Conservation (phyloP, 495 filamentous ascomycete species). For the Penicillium tannophilum region DNA sequence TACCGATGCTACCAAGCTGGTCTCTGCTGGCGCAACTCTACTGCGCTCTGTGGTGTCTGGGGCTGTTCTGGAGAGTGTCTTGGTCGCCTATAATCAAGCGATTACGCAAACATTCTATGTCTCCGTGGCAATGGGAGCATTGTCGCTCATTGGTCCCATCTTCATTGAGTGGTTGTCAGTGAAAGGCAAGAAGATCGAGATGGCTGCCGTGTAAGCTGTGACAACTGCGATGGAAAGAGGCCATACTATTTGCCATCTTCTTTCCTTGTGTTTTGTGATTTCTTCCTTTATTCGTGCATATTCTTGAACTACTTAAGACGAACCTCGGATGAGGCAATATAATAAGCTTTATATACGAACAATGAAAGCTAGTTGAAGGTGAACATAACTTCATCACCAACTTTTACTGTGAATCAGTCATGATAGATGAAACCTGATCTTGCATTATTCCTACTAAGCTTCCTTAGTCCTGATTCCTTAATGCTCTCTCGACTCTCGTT, state of each 20-base stretch:
- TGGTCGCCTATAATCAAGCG: slow-evolving; percentile 70
- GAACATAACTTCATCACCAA: no score
- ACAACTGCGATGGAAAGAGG: slow-evolving; percentile 11
- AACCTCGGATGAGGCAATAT: background rate
- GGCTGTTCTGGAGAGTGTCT: slow-evolving; percentile 54
- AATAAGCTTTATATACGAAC: background rate
- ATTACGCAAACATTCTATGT: slow-evolving; percentile 71
- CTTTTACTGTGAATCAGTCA: no score
- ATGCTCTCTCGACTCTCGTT: no score
- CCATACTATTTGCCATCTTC: background rate
- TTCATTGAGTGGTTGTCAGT: slow-evolving; percentile 79
- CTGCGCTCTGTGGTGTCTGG: slow-evolving; percentile 52
- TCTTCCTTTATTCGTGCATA: slow-evolving; percentile 2
- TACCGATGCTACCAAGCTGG: slow-evolving; percentile 50
- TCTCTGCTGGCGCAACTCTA: slow-evolving; percentile 67
- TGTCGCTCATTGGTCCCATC: slow-evolving; percentile 61
- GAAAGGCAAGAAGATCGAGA: slow-evolving; percentile 79
- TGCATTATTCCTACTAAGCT: no score
- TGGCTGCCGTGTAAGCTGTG: slow-evolving; percentile 40
- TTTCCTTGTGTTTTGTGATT: background rate
- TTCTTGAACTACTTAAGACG: background rate
- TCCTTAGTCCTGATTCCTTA: no score
- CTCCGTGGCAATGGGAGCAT: slow-evolving; percentile 60
- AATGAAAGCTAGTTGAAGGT: no score
- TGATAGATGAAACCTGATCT: no score